Percentiles rank a stretch among this genome's conserved stretches.
Conservation (phyloP, 108 stramenopile genomes). For the Pseudonitzschia delicatissima region DNA sequence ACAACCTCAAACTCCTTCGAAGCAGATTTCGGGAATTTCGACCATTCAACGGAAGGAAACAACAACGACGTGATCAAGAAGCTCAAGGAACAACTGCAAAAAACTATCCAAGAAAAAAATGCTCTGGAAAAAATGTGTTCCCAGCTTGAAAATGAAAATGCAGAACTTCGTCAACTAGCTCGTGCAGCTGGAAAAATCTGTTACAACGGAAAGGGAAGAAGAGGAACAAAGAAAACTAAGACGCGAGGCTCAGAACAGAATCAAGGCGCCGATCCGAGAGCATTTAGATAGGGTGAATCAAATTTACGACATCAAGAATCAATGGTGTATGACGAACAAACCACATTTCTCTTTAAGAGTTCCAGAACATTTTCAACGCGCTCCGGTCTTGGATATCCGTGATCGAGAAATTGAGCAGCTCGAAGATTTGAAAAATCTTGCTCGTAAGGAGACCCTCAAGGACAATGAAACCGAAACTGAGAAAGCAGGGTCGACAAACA, state of each 20-base stretch:
- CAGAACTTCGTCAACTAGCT: not conserved
- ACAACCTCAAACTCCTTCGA: not conserved
- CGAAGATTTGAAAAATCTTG: not conserved
- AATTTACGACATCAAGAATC: slow-evolving; percentile 36
- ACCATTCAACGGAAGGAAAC: not conserved
- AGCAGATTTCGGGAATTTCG: not conserved
- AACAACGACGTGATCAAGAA: not conserved
- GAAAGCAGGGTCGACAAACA: not conserved
- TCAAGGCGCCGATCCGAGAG: slow-evolving; percentile 10
- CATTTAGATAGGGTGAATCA: slow-evolving; percentile 28
- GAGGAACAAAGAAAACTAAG: slow-evolving; percentile 26
- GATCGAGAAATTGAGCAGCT: slow-evolving; percentile 5
- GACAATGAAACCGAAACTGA: not conserved
- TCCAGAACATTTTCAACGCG: slow-evolving; percentile 30
- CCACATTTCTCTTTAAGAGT: slow-evolving; percentile 20
- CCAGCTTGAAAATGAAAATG: slow-evolving; percentile 29
- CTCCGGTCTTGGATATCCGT: slow-evolving; percentile 22
- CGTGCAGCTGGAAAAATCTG: slow-evolving; percentile 10
- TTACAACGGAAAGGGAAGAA: slow-evolving; percentile 16
- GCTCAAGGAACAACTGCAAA: slow-evolving; percentile 13
- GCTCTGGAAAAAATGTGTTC: slow-evolving; percentile 14
- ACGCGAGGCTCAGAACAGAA: slow-evolving; percentile 20
- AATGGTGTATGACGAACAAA: slow-evolving; percentile 33
- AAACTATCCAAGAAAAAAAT: slow-evolving; percentile 19
- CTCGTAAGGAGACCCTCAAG: not conserved